Evolutionary conservation across 2,329 filamentous ascomycete species (phyloP), one percentile per base, ranked within the genome.

Genomic region (Fusarium coicis): DNA sequence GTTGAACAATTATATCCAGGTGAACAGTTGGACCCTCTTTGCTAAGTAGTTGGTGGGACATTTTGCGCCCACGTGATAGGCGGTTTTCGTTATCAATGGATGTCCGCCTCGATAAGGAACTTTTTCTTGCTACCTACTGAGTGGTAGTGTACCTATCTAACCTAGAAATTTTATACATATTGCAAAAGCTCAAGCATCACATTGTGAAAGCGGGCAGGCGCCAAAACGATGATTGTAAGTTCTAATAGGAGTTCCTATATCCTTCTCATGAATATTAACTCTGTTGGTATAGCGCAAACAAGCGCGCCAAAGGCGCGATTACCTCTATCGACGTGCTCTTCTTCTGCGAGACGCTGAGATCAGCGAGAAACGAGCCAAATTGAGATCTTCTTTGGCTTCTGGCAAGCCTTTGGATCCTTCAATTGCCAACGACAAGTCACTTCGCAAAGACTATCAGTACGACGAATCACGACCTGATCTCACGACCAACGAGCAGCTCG

Each of bases 341-440:
- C 92, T 94, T 28, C 89, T 98, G 47, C 92, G 93, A 76, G 94
- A 98, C 84, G 96, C 96, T 70, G 96, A 97, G 79, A 97, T 97
- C 74, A 93, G 93, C 64, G 94, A 97, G 81, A 97, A 97, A 82
- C 88, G 96, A 77, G 93, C 95, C 43, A 93, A 97, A 81, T 85
- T 99, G 61, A 93, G 95, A 81, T 91, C 92, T 39, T 95, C 95
- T 15, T 87, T 98, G 56, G 96, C 96, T 28, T 94, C 93, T 15
- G 96, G 96, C 73, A 97, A 96, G 80, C 93, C 94, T 14, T 85
- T 97, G 53, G 93, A 96, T 75, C 90, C 93, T 30, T 87, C 89
- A 40, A 93, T 98, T 74, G 94, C 95, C 62, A 93, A 97, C 79
- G 96, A 99, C 84, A 94, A 94, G 82, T 81, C 88, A 36, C 84